Evolutionary conservation across 2,329 filamentous ascomycete genomes (phyloP), one percentile per base, ranked within the genome.

Genomic region (Aspergillus tamarii): DNA sequence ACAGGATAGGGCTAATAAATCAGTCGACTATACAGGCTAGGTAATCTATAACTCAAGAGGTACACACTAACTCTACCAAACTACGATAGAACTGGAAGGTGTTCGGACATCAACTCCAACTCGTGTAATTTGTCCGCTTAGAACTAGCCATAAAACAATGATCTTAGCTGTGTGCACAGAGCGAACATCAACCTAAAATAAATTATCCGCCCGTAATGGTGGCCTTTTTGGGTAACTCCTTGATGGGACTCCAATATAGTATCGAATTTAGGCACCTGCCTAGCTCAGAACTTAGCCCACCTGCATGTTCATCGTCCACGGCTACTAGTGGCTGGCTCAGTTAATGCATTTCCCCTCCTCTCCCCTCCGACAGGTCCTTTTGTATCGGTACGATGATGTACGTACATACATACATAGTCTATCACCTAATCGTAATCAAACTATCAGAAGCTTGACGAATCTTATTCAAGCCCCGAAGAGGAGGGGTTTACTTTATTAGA

Each of bases 381-480:
- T n/a, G 30, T 14, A 36, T 19, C 52, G 39, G 52, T 54, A 54
- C 52, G n/a, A 54, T 54, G 52, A 54, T 54, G 52, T 54, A 52
- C 19, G 48, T 32, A 26, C 11, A 28, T 26, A 26, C 11, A 28
- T 26, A 48, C 21, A 48, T 48, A 54, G 52, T 36, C 30, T 2
- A 36, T n/a, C 52, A 36, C 50, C 28, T 53, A 54, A 54, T 54
- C 32, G 32, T 36, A 54, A 54, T 23, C 52, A 54, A 54, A 54
- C 52, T 54, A 54, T 36, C 32, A 54, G 52, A 54, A 54, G 52
- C 52, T 54, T 54, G 52, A 54, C n/a, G 52, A 54, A 54, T 54
- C 52, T 54, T 54, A 54, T 54, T 32, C 52, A 54, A 54, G 26
- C 52, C 32, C 32, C 32, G 52, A 54, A 2, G 32, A 36, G 52